phyloP scores from a whole-genome alignment of 805 yeast species.

The Starmerella sirachaensis region DNA sequence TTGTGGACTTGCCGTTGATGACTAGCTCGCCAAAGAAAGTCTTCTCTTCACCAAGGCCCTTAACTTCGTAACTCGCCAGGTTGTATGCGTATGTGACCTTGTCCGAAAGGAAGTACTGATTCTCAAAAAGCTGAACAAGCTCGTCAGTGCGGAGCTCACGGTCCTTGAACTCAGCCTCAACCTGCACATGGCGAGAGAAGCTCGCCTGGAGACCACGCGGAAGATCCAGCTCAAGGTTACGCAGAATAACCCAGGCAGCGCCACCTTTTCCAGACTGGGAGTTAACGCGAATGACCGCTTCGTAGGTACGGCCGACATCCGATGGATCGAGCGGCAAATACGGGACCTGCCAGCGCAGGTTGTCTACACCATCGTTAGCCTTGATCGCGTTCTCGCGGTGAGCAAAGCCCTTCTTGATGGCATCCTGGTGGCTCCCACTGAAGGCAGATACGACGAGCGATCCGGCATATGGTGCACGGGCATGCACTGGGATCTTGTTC shows the following conservation, averaged over 20 bases:
- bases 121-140: constrained; percentile 52
- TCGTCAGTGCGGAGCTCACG: constrained; percentile 58
- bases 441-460: constrained; percentile 74
- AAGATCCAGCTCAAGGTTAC: constrained; percentile 63
- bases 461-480: constrained; percentile 76
- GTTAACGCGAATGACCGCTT: constrained; percentile 80
- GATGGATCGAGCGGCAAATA: constrained; percentile 75
- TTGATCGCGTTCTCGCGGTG: constrained; percentile 32
- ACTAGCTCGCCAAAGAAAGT: constrained; percentile 19
- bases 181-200: constrained; percentile 60
- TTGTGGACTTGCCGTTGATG: constrained; percentile 33
- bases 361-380: constrained; percentile 26
- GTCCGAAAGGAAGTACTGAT: constrained; percentile 38
- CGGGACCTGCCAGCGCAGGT: constrained; percentile 55
- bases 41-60: constrained; percentile 33
- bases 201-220: constrained; percentile 73
- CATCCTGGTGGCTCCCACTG: constrained; percentile 80
- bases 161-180: constrained; percentile 55
- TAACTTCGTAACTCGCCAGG: constrained; percentile 37
- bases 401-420: constrained; percentile 70
- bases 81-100: constrained; percentile 33
- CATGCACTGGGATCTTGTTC: constrained; percentile 67
- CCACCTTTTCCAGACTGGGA: constrained; percentile 87
- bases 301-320: constrained; percentile 80
- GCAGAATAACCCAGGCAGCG: constrained; percentile 74